These are phyloP conservation scores for Fragilaria radians DNA, from an alignment of 108 stramenopile species.

Conservation along the genomic window DNA sequence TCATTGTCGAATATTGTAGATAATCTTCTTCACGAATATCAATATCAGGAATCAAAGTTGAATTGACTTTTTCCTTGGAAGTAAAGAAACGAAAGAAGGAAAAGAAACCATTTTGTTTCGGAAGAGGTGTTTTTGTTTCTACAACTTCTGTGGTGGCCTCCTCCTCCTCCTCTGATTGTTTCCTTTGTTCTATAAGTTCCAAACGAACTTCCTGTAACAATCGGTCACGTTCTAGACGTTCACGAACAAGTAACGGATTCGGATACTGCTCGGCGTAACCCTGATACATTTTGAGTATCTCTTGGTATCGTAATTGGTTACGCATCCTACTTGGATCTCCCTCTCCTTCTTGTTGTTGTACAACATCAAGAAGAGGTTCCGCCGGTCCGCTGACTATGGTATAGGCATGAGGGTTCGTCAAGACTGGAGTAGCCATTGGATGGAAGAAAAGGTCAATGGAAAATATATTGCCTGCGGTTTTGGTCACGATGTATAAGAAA, in stretches of 20 bases:
- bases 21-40: constrained; percentile 5
- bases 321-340: too few relatives aligned
- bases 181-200: constrained; percentile 15
- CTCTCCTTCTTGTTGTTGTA: background rate
- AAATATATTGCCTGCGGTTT: too few relatives aligned
- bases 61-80: background rate
- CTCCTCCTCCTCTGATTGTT: background rate
- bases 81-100: constrained; percentile 7
- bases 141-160: background rate
- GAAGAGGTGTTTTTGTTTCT: background rate
- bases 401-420: background rate
- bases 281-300: constrained; percentile 20
- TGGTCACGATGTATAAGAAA: too few relatives aligned
- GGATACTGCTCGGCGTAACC: constrained; percentile 44
- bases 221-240: constrained; percentile 24
- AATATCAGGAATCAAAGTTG: background rate
- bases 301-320: too few relatives aligned
- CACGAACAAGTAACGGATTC: constrained; percentile 35
- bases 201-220: constrained; percentile 24
- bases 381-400: background rate
- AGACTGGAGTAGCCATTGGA: too few relatives aligned
- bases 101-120: constrained; percentile 5
- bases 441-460: too few relatives aligned
- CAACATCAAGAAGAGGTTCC: background rate
- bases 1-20: constrained; percentile 16